Evolutionary conservation across 306 rosid genomes (phyloP), one percentile per base, ranked within the genome.

Genomic region (Glycine soja): DNA sequence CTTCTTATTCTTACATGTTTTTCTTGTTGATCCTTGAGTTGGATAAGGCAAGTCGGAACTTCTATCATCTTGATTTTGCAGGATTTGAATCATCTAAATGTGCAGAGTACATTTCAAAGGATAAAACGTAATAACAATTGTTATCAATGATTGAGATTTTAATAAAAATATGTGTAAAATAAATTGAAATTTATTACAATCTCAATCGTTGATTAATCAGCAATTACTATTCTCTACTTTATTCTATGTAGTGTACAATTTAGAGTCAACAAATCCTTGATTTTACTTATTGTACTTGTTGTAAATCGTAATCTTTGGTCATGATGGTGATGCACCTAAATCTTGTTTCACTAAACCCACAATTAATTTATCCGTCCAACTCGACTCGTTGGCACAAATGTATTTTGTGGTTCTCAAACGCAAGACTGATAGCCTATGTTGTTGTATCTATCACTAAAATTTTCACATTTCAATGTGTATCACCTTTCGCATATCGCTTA

Each of bases 1-100:
- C 68, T 72, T 43, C 7, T 36, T 24, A 58, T 86, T 75, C 83
- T 80, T 72, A 80, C 75, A 70, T 34, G 50, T 76, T 38, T 24
- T 75, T 81, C 32, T 65, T 51, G 53, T 59, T 61, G 76, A 79
- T 84, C 81, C 72, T 76, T 69, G 88, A 82, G 83, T 82, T 81
- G 75, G 79, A 84, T 75, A 80, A 77, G 83, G 77, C 71, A 68
- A 79, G 59, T 10, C n/a, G 8, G 42, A 70, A 80, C 75, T 64
- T 85, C 58, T 45, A 52, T 66, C 81, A 52, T 83, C 84, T 68
- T 75, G 52, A 8, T 70, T 74, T 71, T 62, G 57, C 76, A 67
- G 72, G 32, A n/a, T 66, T 66, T 66, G 48, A 42, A 15, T 38
- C 1, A 42, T 66, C 14, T 66, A 4, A 66, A 66, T 24, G 8